phyloP scores from a whole-genome alignment of 1,284 basidiomycete species.

The Lentinula novae-zelandiae region DNA sequence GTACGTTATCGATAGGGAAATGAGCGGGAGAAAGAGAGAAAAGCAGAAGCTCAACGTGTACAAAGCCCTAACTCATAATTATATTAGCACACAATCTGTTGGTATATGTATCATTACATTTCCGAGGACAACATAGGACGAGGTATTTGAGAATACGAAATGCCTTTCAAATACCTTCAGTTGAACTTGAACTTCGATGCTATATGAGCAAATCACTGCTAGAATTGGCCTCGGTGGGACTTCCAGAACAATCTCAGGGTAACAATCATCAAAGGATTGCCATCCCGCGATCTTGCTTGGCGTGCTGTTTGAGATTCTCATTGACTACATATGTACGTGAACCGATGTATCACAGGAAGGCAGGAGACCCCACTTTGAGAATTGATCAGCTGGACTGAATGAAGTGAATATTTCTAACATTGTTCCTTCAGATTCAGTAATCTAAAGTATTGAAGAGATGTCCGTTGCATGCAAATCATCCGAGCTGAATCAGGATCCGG shows the following conservation, averaged over 20 bases:
- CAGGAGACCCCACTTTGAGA: background rate
- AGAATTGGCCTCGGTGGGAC: background rate
- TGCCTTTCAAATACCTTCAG: no score
- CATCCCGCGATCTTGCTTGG: background rate
- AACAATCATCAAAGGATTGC: background rate
- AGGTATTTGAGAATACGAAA: no score
- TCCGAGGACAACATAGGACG: no score
- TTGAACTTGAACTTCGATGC: no score
- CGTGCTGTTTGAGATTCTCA: no score
- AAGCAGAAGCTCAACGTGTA: background rate
- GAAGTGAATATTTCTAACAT: background rate
- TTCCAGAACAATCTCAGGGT: background rate
- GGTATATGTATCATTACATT: background rate
- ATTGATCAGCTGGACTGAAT: background rate
- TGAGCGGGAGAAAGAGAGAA: background rate
- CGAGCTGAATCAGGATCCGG: background rate
- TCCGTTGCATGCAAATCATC: background rate
- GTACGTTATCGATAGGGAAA: slow-evolving; percentile 4
- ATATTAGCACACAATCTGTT: background rate
- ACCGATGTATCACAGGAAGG: background rate
- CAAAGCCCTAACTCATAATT: background rate
- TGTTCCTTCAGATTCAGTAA: background rate
- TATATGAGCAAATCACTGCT: background rate
- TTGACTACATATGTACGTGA: no score
- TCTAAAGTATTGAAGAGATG: no score